phyloP scores from a whole-genome alignment of 2,329 filamentous ascomycete genomes.

The Aspergillus unguis region DNA sequence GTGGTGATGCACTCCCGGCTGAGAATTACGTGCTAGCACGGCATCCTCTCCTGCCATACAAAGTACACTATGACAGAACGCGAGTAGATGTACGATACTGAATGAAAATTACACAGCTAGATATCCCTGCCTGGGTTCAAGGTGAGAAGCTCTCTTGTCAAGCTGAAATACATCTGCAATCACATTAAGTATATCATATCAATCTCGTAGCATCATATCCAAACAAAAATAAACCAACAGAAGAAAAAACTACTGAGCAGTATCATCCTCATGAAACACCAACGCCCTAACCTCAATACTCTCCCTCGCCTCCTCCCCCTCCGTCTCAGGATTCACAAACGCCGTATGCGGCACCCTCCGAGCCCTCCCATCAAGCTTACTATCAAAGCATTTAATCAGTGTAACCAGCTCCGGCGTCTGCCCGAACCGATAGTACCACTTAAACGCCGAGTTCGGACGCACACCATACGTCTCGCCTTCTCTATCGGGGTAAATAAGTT shows the following conservation, averaged over 20 bases:
- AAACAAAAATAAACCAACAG: background rate
- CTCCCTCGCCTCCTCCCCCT: conserved; percentile 40
- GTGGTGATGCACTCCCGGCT: conserved; percentile 25
- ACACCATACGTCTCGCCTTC: conserved; percentile 51
- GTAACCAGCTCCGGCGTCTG: conserved; percentile 55
- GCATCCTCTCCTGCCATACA: conserved; percentile 11
- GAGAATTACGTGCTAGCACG: conserved; percentile 34
- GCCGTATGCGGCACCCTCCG: conserved; percentile 56
- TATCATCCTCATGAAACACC: conserved; percentile 50
- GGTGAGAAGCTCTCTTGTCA: too few species aligned
- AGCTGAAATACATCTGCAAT: too few species aligned
- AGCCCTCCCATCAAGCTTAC: conserved; percentile 53
- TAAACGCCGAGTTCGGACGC: conserved; percentile 41
- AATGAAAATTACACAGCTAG: background rate
- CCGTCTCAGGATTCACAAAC: conserved; percentile 51
- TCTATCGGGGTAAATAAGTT: conserved; percentile 52
- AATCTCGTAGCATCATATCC: background rate
- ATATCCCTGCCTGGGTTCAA: too few species aligned
- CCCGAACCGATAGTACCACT: conserved; percentile 54
- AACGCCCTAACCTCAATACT: conserved; percentile 58
- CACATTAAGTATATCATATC: background rate
- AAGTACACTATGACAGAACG: background rate
- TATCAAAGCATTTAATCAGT: conserved; percentile 62
- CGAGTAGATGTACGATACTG: background rate
- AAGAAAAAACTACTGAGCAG: conserved; percentile 13